These are phyloP conservation scores for Mortierella sp. DNA, from an alignment of 371 early-diverging fungal genomes.

Conservation along the genomic window DNA sequence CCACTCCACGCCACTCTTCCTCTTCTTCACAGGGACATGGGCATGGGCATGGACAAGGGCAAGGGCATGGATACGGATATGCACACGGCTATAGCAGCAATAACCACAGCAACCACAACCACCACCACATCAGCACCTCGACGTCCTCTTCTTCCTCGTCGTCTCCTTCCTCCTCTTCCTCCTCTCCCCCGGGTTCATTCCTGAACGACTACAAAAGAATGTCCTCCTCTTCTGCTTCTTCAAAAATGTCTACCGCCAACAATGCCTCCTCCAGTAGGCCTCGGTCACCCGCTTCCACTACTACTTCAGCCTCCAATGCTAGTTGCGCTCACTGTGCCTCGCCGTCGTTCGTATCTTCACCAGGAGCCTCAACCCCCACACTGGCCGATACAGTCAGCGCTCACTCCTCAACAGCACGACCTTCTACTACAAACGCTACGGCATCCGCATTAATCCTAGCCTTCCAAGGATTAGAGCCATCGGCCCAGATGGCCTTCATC, in stretches of 20 bases:
- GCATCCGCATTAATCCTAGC: conserved; percentile 20
- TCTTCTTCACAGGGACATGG: conserved; percentile 1
- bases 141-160: conserved; percentile 15
- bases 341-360: conserved; percentile 8
- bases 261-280: not conserved
- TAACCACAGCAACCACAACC: not conserved
- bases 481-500: conserved; percentile 36
- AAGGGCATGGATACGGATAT: not conserved
- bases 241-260: not conserved
- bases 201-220: not conserved
- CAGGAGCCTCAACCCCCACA: conserved; percentile 16
- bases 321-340: not conserved
- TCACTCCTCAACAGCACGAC: conserved; percentile 1
- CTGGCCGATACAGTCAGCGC: conserved; percentile 25
- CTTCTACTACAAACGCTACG: not conserved
- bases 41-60: not conserved
- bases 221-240: not conserved
- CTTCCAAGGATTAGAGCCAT: conserved; percentile 43
- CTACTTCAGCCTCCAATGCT: not conserved
- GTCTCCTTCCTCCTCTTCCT: not conserved
- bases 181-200: not conserved
- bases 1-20: conserved; percentile 29
- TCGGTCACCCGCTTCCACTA: not conserved
- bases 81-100: not conserved
- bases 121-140: conserved; percentile 7